Evolutionary conservation across 345 rosid genomes (phyloP).

Genomic region (Angophora floribunda): DNA sequence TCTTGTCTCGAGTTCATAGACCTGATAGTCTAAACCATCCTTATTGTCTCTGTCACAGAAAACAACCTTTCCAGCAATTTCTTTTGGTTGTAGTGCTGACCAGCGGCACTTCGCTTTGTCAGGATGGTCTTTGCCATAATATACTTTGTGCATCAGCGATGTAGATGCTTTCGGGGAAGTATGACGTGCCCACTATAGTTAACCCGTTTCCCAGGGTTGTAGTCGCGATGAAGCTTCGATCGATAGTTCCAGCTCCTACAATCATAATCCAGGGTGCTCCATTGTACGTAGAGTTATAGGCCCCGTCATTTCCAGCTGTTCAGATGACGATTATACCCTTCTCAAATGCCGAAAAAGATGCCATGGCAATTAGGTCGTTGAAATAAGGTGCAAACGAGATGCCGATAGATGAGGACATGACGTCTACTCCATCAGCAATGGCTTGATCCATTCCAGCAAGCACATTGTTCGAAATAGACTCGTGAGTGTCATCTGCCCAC

Average conservation of each 20-base stretch:
- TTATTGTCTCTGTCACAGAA: slow-evolving; percentile 5
- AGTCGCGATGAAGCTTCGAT: too few species aligned
- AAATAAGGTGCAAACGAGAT: slow-evolving; percentile 14
- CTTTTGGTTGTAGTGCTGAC: slow-evolving; percentile 6
- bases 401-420: slow-evolving; percentile 50
- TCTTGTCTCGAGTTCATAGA: slow-evolving; percentile 8
- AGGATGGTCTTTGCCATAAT: not conserved
- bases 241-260: too few species aligned
- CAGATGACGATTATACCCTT: slow-evolving; percentile 33
- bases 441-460: slow-evolving; percentile 70
- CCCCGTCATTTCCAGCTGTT: slow-evolving; percentile 53
- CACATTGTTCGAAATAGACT: slow-evolving; percentile 28
- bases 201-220: too few species aligned
- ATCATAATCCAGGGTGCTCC: too few species aligned
- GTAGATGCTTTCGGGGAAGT: too few species aligned
- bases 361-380: slow-evolving; percentile 34
- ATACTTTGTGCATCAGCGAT: too few species aligned
- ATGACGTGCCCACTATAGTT: too few species aligned
- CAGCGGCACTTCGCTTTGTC: slow-evolving; percentile 6
- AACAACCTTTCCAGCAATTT: slow-evolving; percentile 22
- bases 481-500: slow-evolving; percentile 4
- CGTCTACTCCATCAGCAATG: slow-evolving; percentile 52
- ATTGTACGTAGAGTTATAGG: not conserved
- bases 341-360: slow-evolving; percentile 40
- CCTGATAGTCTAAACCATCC: not conserved